Conservation (phyloP, 2,329 filamentous ascomycete species). For the Alternaria rosae region DNA sequence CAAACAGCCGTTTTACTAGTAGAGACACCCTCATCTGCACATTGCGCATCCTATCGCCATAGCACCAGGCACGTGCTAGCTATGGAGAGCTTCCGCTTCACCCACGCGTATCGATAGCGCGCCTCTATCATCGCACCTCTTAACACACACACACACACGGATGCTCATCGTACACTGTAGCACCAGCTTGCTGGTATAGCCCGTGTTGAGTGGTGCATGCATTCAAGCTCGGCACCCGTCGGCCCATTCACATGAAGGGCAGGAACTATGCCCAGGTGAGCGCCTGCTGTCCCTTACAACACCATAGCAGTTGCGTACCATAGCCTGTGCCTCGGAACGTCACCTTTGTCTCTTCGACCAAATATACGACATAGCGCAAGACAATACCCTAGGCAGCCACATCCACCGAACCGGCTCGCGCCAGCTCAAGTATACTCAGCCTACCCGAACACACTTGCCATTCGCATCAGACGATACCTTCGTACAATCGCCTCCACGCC, state of each 20-base stretch:
- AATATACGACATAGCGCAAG: background rate
- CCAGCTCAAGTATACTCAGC: slow-evolving; percentile 1
- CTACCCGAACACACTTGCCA: slow-evolving; percentile 1
- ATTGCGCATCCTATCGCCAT: background rate
- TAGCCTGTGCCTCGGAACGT: background rate
- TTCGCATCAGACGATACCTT: slow-evolving; percentile 1
- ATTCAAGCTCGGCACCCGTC: slow-evolving; percentile 8
- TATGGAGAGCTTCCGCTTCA: background rate
- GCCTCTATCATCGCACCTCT: background rate
- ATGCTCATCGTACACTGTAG: background rate
- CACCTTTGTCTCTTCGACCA: background rate
- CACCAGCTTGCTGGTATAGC: background rate
- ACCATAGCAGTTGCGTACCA: background rate
- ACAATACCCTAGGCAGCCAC: background rate
- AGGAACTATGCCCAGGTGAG: background rate
- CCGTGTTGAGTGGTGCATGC: background rate
- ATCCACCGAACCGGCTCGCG: background rate
- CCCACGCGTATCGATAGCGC: background rate
- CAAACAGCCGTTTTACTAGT: background rate
- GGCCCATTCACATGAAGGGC: slow-evolving; percentile 12
- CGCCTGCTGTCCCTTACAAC: background rate
- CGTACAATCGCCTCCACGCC: background rate
- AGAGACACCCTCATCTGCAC: background rate
- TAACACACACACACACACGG: background rate
- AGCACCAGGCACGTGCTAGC: background rate